Evolutionary conservation across 108 stramenopile species (phyloP), one percentile per base, ranked within the genome.

Genomic region (Skeletonema marinoi): DNA sequence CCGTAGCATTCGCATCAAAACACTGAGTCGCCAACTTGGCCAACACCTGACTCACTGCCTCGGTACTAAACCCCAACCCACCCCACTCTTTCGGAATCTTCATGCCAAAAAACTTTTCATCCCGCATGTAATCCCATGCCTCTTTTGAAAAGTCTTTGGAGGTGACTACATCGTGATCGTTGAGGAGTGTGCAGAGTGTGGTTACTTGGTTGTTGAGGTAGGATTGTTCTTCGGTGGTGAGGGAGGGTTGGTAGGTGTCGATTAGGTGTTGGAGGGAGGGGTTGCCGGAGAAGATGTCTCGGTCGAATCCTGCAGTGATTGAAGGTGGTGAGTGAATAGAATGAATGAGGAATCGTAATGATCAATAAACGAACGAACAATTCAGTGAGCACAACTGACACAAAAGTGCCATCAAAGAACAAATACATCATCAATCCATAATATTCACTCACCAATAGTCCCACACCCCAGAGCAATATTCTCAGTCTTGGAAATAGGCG

Each of bases 21-120:
- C 90, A 96, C 44, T 96, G 93, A 16, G 91, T 94, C 3, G 88
- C 93, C 50, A 51, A 51, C 21, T 98, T 99, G 77, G 88, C 93
- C 66, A 99, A 83, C 44, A 99, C 93, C 39, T 80, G 79, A 32
- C 93, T 93, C 32, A 98, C 97, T 11, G 95, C 97, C 48, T 96
- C 94, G 29, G 97, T 97, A 33, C 93, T 90, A 82, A 99, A 98
- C 2, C 97, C 97, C 75, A 95, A 75, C 50, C 97, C 97, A 42
- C 98, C 98, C 90, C 95, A 99, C 73, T 98, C 91, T 73, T 97
- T 94, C 25, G 97, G 97, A 60, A 98, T 99, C 73, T 97, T 97
- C 86, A 99, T 90, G 33, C 92, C 96, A 75, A 99, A 98, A 81
- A 99, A 99, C 25, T 91, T 88, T 70, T 96, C 87, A 74, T 96